Base-by-base conservation (phyloP, 1,284 basidiomycete species). In the Psilocybe mexicana region DNA sequence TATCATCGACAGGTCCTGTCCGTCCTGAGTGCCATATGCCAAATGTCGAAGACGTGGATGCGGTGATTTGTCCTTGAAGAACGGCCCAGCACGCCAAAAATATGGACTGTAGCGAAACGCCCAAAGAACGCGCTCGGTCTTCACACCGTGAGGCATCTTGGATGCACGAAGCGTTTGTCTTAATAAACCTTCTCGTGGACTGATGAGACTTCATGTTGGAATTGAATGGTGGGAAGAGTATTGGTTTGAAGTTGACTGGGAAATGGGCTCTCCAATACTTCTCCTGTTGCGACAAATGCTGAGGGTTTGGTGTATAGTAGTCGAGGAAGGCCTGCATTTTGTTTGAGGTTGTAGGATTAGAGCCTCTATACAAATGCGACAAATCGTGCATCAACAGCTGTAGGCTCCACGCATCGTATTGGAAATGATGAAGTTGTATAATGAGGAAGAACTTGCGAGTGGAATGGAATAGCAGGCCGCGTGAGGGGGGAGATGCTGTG, bases 351-450 rank as follows among this genome's bases (percentile, higher is more conserved):
- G 53, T 58, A 8, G 69, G 69, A 2, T 61, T 55, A 12, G 63
- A 57, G 4, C 68, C 72, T 1, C 61, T 54, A 62, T 79, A 82
- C 12, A 79, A 43, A 11, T 65, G 64, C 24, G 68, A 62, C 10
- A 82, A 69, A 57, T 82, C 78, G 51, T 75, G 68, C 2, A 77
- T 57, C 18, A 82, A 63, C n/a, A 82, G 66, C 30, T 66, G 71
- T 36, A 82, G 66, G 63, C 79, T 80, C 76, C 78, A 77, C 3
- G 79, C 80, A 51, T 82, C 80, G 61, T 82, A 82, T 65, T 81
- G 79, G 65, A 79, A 78, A 62, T 82, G 80, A 57, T 82, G 77
- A 52, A 82, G 67, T 53, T 78, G 73, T 28, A 82, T 55, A 24
- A 80, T 58, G n/a, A 82, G 64, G 56, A 74, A 78, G 24, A 60